Base-by-base conservation (phyloP, 768 basidiomycete genomes). In the Lactarius indigo region DNA sequence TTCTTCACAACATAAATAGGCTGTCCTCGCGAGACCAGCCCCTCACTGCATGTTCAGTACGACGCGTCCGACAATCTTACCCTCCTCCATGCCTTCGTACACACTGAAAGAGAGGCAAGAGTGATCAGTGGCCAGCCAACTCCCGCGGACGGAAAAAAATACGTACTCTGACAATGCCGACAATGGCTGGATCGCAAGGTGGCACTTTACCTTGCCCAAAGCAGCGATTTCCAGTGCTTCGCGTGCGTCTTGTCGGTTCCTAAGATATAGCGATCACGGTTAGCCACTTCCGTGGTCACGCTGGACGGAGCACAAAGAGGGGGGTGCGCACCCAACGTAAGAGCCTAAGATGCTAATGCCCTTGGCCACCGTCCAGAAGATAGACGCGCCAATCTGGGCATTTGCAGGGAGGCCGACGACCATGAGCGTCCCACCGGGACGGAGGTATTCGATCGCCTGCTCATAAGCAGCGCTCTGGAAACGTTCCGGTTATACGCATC, bases 221-320 rank as follows among this genome's bases (percentile, higher is more conserved):
- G 87, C 83, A 1, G 92, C 93, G 57, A 95, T 87, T 2, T 85
- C 83, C 54, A 96, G 77, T 0, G 94, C 90, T 75, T 96, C 94
- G 12, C 83, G 75, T 3, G 92, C 87, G 73, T 96, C 94, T 75
- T 94, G 92, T 44, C 90, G 85, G 76, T 92, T 93, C 1, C 91
- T 87, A 17, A 82, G 79, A 52, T n/a, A 15, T 17, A 5, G 44
- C 5, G 18, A 13, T 33, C 3, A 50, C 10, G 12, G 23, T 50
- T 12, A 59, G 10, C n/a, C n/a, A n/a, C n/a, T n/a, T n/a, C n/a
- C n/a, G n/a, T n/a, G n/a, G n/a, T n/a, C 35, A 37, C 41, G 9
- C 26, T 23, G 15, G 8, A 41, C 6, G 17, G 5, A 31, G n/a
- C 10, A 5, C 23, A n/a, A 13, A 26, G 3, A 1, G 26, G 20